Evolutionary conservation across 208 protist species (phyloP), one percentile per base, ranked within the genome.

Genomic region (Porcisia hertigi): DNA sequence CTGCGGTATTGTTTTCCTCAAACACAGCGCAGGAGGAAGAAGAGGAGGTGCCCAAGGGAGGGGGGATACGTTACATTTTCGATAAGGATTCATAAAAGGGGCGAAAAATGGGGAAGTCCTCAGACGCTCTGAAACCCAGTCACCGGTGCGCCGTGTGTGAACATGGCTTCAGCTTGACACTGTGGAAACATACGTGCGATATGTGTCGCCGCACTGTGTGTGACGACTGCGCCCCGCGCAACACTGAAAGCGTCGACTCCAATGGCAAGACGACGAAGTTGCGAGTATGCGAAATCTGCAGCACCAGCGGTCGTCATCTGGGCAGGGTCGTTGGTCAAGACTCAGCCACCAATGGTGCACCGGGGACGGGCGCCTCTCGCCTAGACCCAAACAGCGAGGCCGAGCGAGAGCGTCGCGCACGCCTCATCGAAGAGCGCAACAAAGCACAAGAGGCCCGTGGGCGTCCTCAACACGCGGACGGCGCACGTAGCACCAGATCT

Each of bases 141-240:
- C 43, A 79, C 5, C 80, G 66, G 41, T 96, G 92, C 72, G 73
- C 75, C 0, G 60, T 87, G 47, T 96, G 92, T 67, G 62, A 80
- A 14, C 81, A 80, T 34, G 45, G 34, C 30, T 94, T 96, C 67
- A 78, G 86, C 57, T 20, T 92, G 18, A 73, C 82, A 45, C 79
- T 83, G n/a, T 89, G 82, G 81, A 84, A 77, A 73, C 82, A 94
- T 77, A 71, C 63, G 7, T 96, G 92, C 54, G 67, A 72, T 45
- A 36, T 79, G 43, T 96, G 92, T 73, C 78, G 74, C 54, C 76
- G 54, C 20, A 80, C 59, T 23, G 86, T 96, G 20, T 96, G 92
- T 63, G 92, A 90, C 64, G 81, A 91, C 60, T 96, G 92, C 73
- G 80, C 77, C 4, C 80, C 86, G 3, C 83, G 89, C 36, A 60